phyloP scores from a whole-genome alignment of 2,329 filamentous ascomycete genomes.

The Eutypa lata region DNA sequence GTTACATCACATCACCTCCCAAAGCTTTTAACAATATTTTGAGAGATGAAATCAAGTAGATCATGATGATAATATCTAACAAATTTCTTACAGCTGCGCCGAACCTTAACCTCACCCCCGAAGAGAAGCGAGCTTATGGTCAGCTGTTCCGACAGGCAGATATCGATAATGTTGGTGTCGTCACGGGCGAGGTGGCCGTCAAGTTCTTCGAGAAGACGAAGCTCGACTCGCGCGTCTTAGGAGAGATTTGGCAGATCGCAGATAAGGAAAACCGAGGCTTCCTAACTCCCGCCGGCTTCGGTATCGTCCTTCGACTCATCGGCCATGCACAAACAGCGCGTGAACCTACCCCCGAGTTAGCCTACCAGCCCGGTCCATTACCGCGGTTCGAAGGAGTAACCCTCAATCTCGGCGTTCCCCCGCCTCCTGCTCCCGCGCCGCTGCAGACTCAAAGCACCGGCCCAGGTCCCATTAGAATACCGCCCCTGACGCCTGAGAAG shows the following conservation, averaged over 20 bases:
- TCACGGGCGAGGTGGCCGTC: slow-evolving; percentile 93
- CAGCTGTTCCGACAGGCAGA: slow-evolving; percentile 93
- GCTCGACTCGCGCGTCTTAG: slow-evolving; percentile 78
- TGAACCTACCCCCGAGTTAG: slow-evolving; percentile 76
- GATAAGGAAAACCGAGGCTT: slow-evolving; percentile 95
- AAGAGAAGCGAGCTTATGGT: slow-evolving; percentile 92
- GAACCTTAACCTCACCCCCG: slow-evolving; percentile 79
- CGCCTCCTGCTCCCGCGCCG: slow-evolving; percentile 44
- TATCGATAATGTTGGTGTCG: slow-evolving; percentile 84
- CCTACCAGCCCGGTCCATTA: slow-evolving; percentile 80
- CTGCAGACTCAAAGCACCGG: slow-evolving; percentile 59
- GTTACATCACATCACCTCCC: slow-evolving; percentile 2
- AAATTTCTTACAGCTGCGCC: slow-evolving; percentile 45
- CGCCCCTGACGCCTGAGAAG: slow-evolving; percentile 83
- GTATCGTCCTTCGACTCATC: slow-evolving; percentile 88
- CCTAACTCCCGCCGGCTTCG: slow-evolving; percentile 88
- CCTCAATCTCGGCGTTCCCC: slow-evolving; percentile 40
- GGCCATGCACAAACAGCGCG: slow-evolving; percentile 90
- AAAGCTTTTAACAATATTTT: neutral
- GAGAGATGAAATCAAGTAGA: neutral
- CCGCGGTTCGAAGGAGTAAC: slow-evolving; percentile 85
- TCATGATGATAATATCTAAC: slow-evolving; percentile 15
- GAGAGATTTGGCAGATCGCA: slow-evolving; percentile 99
- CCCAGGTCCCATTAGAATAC: slow-evolving; percentile 74
- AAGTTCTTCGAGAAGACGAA: slow-evolving; percentile 98